Base-by-base conservation (phyloP, 176 grass and related monocot genomes). In the Oryza glaberrima region DNA sequence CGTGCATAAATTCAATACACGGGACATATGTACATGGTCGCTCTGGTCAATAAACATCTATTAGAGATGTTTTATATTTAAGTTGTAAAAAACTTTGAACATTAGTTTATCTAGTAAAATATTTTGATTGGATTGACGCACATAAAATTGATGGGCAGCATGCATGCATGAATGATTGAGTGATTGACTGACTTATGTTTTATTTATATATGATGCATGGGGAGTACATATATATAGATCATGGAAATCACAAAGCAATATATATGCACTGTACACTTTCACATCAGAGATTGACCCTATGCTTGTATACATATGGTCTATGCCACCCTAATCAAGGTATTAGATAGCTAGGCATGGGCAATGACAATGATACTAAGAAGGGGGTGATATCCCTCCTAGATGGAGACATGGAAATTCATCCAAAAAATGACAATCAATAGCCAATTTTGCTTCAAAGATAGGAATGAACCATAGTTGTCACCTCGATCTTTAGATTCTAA, bases 291-390 rank as follows among this genome's bases (percentile, higher is more conserved):
- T 17, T 2, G 66, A 35, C 28, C 74, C 0, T 11, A 41, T 26
- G 45, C 20, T 11, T 67, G 32, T 30, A 20, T 81, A 38, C 43
- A 74, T 32, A 28, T 9, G 16, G 54, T 72, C 80, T 38, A 68
- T 77, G 49, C 82, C 67, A 5, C 63, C 70, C 38, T 45, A 70
- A 77, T 12, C 9, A 25, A 78, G 56, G 67, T 58, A 77, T 22
- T 85, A 81, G 77, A 86, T 72, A 77, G 41, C 72, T 66, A 72
- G 48, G 86, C 73, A 94, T 94, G 92, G 92, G 83, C 83, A 17
- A 36, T 56, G 89, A 87, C 12, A 84, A 52, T 81, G 89, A 89
- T 87, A 65, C 54, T 71, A 56, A 73, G 48, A 80, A 23, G 76
- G 69, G 54, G 58, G 32, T 23, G 70, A 88, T 71, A 76, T 82